These are phyloP conservation scores for Syzygium aqueum DNA, from an alignment of 345 rosid species.

Conservation along the genomic window DNA sequence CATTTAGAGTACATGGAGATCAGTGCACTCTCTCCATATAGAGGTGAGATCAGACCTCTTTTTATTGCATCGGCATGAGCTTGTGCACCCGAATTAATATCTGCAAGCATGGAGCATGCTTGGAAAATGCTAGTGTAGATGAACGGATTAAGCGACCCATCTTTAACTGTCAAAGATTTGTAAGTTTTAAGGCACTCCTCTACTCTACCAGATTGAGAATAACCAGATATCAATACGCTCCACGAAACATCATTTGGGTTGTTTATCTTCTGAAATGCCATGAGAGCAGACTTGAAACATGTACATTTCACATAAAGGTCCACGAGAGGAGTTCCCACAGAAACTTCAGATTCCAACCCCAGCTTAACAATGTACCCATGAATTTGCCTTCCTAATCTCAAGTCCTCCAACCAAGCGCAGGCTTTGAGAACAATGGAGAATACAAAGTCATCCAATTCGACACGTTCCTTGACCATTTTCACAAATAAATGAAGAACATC, in stretches of 20 bases:
- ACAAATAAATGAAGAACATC: slow-evolving; percentile 36
- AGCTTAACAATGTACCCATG: slow-evolving; percentile 50
- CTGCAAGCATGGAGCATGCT: slow-evolving; percentile 60
- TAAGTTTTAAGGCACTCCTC: slow-evolving; percentile 44
- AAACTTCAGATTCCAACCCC: slow-evolving; percentile 58
- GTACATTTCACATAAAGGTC: slow-evolving; percentile 57
- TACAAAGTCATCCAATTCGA: slow-evolving; percentile 47
- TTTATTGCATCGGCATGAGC: slow-evolving; percentile 74
- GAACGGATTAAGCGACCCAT: slow-evolving; percentile 36
- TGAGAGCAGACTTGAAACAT: slow-evolving; percentile 40
- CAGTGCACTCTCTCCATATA: slow-evolving; percentile 59
- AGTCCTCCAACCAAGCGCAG: slow-evolving; percentile 36
- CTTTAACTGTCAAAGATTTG: slow-evolving; percentile 35
- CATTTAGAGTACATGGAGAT: slow-evolving; percentile 67
- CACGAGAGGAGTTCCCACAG: slow-evolving; percentile 70
- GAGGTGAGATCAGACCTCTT: slow-evolving; percentile 37
- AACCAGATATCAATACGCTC: slow-evolving; percentile 60
- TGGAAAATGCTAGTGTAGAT: slow-evolving; percentile 65
- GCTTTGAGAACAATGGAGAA: slow-evolving; percentile 71
- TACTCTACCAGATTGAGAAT: slow-evolving; percentile 45
- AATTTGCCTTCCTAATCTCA: slow-evolving; percentile 49
- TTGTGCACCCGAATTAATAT: slow-evolving; percentile 52
- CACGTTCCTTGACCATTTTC: slow-evolving; percentile 41
- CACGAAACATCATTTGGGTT: slow-evolving; percentile 70
- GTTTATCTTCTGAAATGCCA: slow-evolving; percentile 35